phyloP scores from a whole-genome alignment of 139 green algal genomes.

The Haematococcus lacustris region DNA sequence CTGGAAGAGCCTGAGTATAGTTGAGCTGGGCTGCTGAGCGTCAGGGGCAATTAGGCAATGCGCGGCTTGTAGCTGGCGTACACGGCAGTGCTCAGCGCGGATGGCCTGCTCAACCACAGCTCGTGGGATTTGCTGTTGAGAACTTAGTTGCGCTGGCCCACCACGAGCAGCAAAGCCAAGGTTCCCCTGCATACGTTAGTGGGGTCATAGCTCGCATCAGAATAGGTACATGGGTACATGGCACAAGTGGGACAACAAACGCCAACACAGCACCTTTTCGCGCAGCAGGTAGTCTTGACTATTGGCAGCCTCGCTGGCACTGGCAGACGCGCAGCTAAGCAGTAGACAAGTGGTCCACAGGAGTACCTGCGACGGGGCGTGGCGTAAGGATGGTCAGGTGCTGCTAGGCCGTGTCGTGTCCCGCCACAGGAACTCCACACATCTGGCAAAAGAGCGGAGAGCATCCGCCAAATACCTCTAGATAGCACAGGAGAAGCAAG shows the following conservation, averaged over 20 bases:
- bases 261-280: background rate
- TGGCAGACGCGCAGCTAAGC: background rate
- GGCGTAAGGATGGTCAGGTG: background rate
- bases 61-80: background rate
- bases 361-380: background rate
- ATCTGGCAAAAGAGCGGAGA: background rate
- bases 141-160: no score
- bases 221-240: background rate
- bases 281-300: constrained; percentile 2
- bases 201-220: background rate
- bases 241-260: background rate
- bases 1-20: background rate
- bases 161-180: constrained; percentile 1
- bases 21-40: background rate
- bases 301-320: background rate
- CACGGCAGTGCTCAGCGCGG: background rate
- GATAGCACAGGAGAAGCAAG: background rate
- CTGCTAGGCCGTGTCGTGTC: background rate
- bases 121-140: no score
- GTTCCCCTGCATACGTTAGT: background rate
- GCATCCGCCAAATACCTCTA: background rate
- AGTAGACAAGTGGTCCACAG: constrained; percentile 6
- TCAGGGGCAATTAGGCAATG: background rate
- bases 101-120: background rate
- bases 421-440: background rate